Base-by-base conservation (phyloP, 2,329 filamentous ascomycete genomes). In the Penicillium hesseltinei region DNA sequence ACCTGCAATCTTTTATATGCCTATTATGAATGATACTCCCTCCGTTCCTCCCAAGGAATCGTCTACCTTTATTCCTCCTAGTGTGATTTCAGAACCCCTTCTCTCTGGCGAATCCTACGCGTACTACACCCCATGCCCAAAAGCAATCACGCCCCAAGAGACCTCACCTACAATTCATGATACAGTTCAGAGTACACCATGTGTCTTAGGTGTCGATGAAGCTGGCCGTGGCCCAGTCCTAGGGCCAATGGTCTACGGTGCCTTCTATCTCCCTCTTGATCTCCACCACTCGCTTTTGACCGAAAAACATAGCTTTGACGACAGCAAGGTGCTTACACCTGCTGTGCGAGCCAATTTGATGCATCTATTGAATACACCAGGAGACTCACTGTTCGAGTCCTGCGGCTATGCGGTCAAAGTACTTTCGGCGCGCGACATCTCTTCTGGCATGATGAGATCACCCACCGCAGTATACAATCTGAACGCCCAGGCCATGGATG, bases 401-500 rank as follows among this genome's bases (percentile, higher is more conserved):
- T 94, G 89, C 71, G 94, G 93, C 29, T 97, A 91, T 90, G 92
- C 92, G 5, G 86, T 90, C 7, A 83, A 88, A 23, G 81, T 88
- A 19, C 85, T 97, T 62, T 96, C 91, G 0, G 92, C 94, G 9
- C 84, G 88, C 44, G 90, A 93, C 76, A 96, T 96, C 67, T 84
- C 82, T 40, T 84, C 91, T 8, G 84, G 85, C 67, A 95, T 95
- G 90, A 80, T 94, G 68, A 82, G 83, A 8, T 78, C 80, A 9
- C 71, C 69, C 13, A 68, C 70, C 9, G 76, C 77, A 19, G 72
- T 80, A 4, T 95, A 97, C 78, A 99, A 99, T 73, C 84, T 99
- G 63, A 99, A 99, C 72, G 91, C 92, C 5, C 94, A 99, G 75
- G 93, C 93, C 19, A 89, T 94, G 85, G 92, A 96, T 74, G 90